Base-by-base conservation (phyloP, 164 flowering plant species). In the Sedum album region DNA sequence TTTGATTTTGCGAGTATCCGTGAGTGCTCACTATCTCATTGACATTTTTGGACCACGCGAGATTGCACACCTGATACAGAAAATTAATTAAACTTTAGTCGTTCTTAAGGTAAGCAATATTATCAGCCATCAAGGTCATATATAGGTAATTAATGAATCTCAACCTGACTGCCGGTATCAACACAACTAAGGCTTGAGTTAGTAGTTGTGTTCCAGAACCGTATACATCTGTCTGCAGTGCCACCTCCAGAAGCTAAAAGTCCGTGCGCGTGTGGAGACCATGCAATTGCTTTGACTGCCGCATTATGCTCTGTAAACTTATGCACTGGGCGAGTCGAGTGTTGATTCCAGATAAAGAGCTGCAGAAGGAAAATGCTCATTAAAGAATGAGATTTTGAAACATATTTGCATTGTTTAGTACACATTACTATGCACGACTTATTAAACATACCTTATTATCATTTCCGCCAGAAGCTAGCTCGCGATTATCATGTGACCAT, bases 181-280 rank as follows among this genome's bases (percentile, higher is more conserved):
- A 91, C 81, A 78, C 96, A 90, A 69, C 87, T 88, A 39, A 91
- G 76, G 74, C 88, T 93, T 6, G 92, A 74, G 65, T 91, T 91
- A 15, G 91, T 86, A 62, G 93, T 88, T 13, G 99, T 94, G 74
- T 91, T 94, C 97, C 99, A 94, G 70, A 94, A 89, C 8, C 99
- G 91, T 68, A 91, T 91, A 80, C 97, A 90, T 66, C 96, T 73
- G 49, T 94, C 99, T 69, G 96, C 97, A 25, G 96, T 90, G 73
- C 99, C 99, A 73, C 99, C 99, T 9, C 99, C 97, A 49, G 99
- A 94, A 60, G 97, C 99, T 72, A 94, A 91, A 68, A 94, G 90
- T 67, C 99, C 99, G 77, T 90, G 84, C 70, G 85, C 77, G 80
- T 91, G 99, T 13, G 99, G 97, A 30, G 99, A 94, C 99, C 97